Conservation (phyloP, 805 yeast species). For the Candida corydali region DNA sequence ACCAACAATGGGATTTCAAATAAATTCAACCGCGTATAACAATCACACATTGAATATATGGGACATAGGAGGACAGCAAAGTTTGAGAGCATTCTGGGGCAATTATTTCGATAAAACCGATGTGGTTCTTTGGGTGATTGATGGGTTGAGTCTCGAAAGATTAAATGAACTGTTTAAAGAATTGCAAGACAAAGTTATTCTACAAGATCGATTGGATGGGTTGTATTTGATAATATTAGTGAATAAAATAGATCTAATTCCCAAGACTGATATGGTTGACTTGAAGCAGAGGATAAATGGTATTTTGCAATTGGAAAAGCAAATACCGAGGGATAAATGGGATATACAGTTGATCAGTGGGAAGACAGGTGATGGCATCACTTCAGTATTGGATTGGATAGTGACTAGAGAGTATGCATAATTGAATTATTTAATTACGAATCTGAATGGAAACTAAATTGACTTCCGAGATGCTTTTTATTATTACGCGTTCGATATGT, state of each 20-base stretch:
- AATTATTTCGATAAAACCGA: constrained; percentile 83
- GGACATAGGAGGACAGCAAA: constrained; percentile 78
- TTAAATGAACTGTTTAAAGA: constrained; percentile 63
- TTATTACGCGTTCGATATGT: no score
- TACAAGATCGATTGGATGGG: constrained; percentile 68
- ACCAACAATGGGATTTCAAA: constrained; percentile 91
- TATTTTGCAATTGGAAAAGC: constrained; percentile 16
- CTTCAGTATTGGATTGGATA: constrained; percentile 24
- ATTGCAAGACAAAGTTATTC: constrained; percentile 52
- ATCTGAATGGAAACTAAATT: no score
- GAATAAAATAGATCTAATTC: constrained; percentile 68
- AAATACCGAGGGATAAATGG: constrained; percentile 22
- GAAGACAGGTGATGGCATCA: constrained; percentile 27
- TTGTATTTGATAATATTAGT: constrained; percentile 63
- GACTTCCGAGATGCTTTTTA: no score
- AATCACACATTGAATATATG: constrained; percentile 56
- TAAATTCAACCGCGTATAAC: constrained; percentile 48
- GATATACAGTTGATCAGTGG: constrained; percentile 30
- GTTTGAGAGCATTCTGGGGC: constrained; percentile 51
- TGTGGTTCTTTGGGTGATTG: constrained; percentile 82
- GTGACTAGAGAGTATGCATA: constrained; percentile 13
- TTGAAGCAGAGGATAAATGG: constrained; percentile 13
- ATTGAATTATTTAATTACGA: no score
- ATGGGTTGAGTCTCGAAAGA: constrained; percentile 57
- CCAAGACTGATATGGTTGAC: constrained; percentile 13